These are phyloP conservation scores for Eurotiales sp. DNA, from an alignment of 2,329 filamentous ascomycete species.

Conservation along the genomic window DNA sequence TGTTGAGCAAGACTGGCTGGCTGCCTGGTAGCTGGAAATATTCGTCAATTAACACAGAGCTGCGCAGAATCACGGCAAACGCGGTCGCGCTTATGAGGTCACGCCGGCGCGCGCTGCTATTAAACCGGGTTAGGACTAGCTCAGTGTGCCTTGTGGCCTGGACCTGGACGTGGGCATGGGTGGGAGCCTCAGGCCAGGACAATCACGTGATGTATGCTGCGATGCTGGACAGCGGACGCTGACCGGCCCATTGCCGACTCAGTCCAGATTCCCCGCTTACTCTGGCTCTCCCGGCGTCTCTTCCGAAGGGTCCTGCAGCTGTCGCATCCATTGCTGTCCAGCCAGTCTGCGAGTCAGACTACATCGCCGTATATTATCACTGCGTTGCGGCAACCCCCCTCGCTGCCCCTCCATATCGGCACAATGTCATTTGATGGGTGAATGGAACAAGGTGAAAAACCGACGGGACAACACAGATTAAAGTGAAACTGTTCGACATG, in stretches of 20 bases:
- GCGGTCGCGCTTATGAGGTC: slow-evolving; percentile 15
- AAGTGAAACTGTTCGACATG: slow-evolving; percentile 28
- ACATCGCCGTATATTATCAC: too few species aligned
- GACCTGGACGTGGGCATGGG: too few species aligned
- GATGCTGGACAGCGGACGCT: too few species aligned
- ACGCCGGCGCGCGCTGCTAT: slow-evolving; percentile 11
- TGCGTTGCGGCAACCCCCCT: background rate
- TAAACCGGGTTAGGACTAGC: slow-evolving; percentile 9
- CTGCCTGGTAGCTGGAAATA: too few species aligned
- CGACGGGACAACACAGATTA: background rate
- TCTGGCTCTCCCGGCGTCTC: background rate
- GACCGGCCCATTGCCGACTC: too few species aligned
- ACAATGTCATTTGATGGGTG: slow-evolving; percentile 5
- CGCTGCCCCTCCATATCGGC: background rate
- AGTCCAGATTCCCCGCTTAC: slow-evolving; percentile 7
- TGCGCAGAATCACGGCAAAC: too few species aligned
- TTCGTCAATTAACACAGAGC: too few species aligned
- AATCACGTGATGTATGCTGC: background rate
- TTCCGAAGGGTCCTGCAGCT: slow-evolving; percentile 1
- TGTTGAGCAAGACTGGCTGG: too few species aligned
- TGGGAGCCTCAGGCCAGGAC: too few species aligned
- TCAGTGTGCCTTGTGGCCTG: background rate
- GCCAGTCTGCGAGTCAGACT: too few species aligned
- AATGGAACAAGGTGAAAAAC: background rate
- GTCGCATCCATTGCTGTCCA: background rate